These are phyloP conservation scores for Boletus rufocinnamomeus DNA, from an alignment of 768 basidiomycete genomes.

Conservation along the genomic window DNA sequence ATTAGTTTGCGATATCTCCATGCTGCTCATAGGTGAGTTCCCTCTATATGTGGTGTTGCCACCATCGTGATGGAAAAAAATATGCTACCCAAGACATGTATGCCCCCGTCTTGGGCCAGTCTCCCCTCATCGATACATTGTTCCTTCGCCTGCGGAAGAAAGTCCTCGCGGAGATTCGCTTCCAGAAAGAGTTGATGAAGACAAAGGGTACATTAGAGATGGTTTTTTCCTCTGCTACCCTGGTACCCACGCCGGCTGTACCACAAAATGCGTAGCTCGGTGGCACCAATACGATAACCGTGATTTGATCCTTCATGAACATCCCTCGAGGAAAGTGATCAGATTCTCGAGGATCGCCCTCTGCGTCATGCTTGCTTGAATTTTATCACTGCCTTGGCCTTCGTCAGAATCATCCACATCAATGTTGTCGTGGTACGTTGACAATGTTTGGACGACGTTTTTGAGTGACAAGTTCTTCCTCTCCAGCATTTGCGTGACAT, in stretches of 20 bases:
- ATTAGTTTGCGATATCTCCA: conserved; percentile 78
- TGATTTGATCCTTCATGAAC: conserved; percentile 16
- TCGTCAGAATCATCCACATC: conserved; percentile 48
- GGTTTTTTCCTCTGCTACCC: conserved; percentile 66
- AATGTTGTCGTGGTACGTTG: conserved; percentile 72
- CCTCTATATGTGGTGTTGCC: not conserved
- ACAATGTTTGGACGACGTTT: conserved; percentile 72
- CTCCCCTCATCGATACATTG: conserved; percentile 86
- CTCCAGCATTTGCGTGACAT: conserved; percentile 72
- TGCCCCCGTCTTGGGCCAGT: conserved; percentile 87
- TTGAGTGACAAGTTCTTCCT: conserved; percentile 70
- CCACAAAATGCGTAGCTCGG: conserved; percentile 21
- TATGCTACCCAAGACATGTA: conserved; percentile 74
- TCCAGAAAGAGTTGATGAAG: conserved; percentile 84
- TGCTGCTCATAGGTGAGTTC: conserved; percentile 77
- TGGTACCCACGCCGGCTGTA: conserved; percentile 28
- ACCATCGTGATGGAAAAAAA: conserved; percentile 9
- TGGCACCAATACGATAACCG: not conserved
- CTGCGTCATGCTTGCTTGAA: conserved; percentile 49
- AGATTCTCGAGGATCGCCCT: conserved; percentile 70
- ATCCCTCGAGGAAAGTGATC: conserved; percentile 57
- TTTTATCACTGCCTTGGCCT: conserved; percentile 29
- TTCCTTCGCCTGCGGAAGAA: conserved; percentile 82
- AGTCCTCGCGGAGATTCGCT: conserved; percentile 80
- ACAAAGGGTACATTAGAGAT: conserved; percentile 89